Conservation (phyloP, 2,329 filamentous ascomycete genomes). For the Aspergillus ibericus region DNA sequence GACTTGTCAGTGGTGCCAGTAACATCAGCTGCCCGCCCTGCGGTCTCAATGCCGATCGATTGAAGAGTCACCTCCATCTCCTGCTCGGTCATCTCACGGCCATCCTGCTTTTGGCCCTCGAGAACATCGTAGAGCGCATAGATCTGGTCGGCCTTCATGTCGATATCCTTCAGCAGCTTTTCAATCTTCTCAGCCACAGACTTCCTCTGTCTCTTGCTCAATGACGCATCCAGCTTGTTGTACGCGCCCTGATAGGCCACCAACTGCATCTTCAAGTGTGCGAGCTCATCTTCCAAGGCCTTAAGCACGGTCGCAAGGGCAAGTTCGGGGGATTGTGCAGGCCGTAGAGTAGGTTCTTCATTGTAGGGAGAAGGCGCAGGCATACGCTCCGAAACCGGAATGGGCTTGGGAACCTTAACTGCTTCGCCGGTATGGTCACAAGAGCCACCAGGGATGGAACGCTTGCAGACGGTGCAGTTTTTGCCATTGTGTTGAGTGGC, state of each 20-base stretch:
- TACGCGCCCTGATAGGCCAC: constrained; percentile 62
- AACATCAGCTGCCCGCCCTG: constrained; percentile 20
- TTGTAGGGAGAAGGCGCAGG: constrained; percentile 46
- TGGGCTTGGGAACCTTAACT: constrained; percentile 50
- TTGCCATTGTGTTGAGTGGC: constrained; percentile 52
- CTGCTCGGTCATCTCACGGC: constrained; percentile 62
- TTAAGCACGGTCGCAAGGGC: constrained; percentile 84
- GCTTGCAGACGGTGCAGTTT: constrained; percentile 59
- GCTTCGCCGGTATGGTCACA: constrained; percentile 34
- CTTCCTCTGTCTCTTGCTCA: constrained; percentile 65
- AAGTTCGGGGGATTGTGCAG: constrained; percentile 65
- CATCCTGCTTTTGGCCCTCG: constrained; percentile 71
- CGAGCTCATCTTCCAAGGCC: constrained; percentile 74
- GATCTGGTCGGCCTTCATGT: constrained; percentile 74
- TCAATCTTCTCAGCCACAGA: constrained; percentile 62
- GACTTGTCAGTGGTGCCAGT: constrained; percentile 33
- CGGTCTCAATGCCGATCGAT: constrained; percentile 41
- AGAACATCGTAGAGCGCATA: constrained; percentile 82
- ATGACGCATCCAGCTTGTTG: constrained; percentile 64
- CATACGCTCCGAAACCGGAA: constrained; percentile 53
- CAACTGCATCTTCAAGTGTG: constrained; percentile 72
- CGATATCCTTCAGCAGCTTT: constrained; percentile 61
- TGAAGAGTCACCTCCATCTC: constrained; percentile 65
- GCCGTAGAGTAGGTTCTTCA: constrained; percentile 61
- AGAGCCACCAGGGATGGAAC: constrained; percentile 36